Evolutionary conservation across 2,329 filamentous ascomycete genomes (phyloP), one percentile per base, ranked within the genome.

Genomic region (Beauveria caledonica): DNA sequence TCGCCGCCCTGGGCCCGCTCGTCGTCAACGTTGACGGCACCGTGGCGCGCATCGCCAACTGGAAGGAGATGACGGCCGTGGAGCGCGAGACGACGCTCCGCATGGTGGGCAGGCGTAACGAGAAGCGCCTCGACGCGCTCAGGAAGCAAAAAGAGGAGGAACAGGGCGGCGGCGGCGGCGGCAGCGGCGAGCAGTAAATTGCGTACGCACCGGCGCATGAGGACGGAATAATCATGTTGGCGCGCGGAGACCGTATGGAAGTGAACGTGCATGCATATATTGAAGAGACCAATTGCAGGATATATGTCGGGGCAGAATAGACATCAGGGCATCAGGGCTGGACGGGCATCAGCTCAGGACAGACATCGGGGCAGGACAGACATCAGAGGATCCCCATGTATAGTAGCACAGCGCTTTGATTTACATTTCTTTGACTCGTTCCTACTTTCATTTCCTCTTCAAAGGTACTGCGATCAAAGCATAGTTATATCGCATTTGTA

Each of bases 11-110:
- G 25, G 88, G 89, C 0, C 89, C 89, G 1, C 77, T 92, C 66
- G 87, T 92, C 1, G 85, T 92, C 59, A 88, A 90, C 70, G 76
- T 78, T 63, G 86, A 92, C 71, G 89, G 89, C 21, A 86, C 86
- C 9, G 72, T 91, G 65, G 85, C 85, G 60, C 80, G 88, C 39
- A 88, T 92, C 66, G 74, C 80, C 40, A 92, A 92, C 71, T 92
- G 88, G 88, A 77, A 75, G 9, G 76, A 85, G 64, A 90, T 92
- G 88, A 81, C 82, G 2, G 83, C 84, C 27, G 78, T 84, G 7
- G 88, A 92, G 77, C 79, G 77, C 70, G 73, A 82, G 69, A 88
- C 85, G 67, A 89, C 88, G 42, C 64, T 91, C 69, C 78, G 85
- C 50, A 74, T 90, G 52, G 68, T 92, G 66, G 83, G 84, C 10